phyloP scores from a whole-genome alignment of 2,329 filamentous ascomycete genomes.

The Neocatenulostroma microsporum region DNA sequence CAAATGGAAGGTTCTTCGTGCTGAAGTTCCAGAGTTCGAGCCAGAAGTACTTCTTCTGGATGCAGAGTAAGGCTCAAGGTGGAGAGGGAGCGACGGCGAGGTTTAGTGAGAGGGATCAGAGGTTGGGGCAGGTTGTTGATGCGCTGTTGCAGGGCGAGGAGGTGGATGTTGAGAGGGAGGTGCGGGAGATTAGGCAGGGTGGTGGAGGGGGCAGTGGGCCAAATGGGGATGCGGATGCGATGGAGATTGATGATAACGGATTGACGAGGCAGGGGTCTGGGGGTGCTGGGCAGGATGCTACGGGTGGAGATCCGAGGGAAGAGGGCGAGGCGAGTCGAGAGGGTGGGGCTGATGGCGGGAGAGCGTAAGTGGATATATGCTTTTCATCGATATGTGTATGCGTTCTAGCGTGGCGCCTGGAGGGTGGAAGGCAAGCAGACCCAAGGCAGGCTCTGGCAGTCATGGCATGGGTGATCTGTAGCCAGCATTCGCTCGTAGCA shows the following conservation, averaged over 20 bases:
- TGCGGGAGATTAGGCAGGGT: constrained; percentile 42
- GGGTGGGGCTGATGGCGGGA: constrained; percentile 89
- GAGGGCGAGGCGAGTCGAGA: constrained; percentile 84
- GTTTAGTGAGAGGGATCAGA: constrained; percentile 76
- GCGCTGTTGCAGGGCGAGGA: constrained; percentile 80
- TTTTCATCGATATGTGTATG: constrained; percentile 1
- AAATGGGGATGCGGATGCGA: constrained; percentile 37
- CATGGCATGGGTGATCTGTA: too few relatives aligned
- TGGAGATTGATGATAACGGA: constrained; percentile 61
- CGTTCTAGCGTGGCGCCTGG: constrained; percentile 10
- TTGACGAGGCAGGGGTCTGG: constrained; percentile 59
- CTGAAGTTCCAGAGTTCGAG: constrained; percentile 92
- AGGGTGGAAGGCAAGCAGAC: too few relatives aligned
- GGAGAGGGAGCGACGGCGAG: constrained; percentile 48
- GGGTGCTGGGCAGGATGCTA: constrained; percentile 77
- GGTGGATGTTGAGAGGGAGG: constrained; percentile 66
- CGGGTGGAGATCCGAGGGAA: constrained; percentile 82
- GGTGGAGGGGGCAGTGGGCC: constrained; percentile 31
- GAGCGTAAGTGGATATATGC: constrained; percentile 77
- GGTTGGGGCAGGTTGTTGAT: constrained; percentile 83
- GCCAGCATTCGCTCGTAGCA: too few relatives aligned
- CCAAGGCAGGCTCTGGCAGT: too few relatives aligned
- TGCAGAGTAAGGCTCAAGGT: constrained; percentile 80
- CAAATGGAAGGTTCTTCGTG: constrained; percentile 82
- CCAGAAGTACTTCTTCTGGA: constrained; percentile 88